These are phyloP conservation scores for Pseudomonodictys pantanalensis DNA, from an alignment of 495 filamentous ascomycete genomes.

Conservation along the genomic window DNA sequence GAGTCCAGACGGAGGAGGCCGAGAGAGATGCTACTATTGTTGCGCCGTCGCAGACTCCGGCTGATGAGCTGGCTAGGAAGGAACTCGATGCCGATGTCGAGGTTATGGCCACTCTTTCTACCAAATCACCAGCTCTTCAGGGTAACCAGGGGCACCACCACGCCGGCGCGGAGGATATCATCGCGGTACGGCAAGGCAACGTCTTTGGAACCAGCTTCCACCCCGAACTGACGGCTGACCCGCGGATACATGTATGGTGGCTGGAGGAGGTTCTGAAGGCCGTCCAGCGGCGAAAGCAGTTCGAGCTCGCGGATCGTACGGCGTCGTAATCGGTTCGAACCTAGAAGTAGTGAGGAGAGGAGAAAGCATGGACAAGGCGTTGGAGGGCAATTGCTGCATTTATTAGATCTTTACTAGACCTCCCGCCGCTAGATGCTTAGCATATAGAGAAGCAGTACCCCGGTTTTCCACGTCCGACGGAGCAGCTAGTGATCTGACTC, in stretches of 20 bases:
- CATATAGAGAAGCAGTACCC: neutral
- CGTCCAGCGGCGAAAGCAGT: conserved; percentile 24
- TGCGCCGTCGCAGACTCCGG: conserved; percentile 55
- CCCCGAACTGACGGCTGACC: conserved; percentile 86
- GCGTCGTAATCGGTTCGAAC: neutral
- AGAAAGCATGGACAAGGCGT: neutral
- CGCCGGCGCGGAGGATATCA: conserved; percentile 66
- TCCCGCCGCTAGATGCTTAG: neutral
- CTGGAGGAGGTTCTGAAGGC: conserved; percentile 61
- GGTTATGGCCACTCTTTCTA: conserved; percentile 56
- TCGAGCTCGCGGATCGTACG: conserved; percentile 14
- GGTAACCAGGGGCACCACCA: conserved; percentile 26
- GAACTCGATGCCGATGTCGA: conserved; percentile 48
- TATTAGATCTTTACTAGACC: neutral
- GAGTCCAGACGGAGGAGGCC: conserved; percentile 51
- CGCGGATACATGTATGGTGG: conserved; percentile 94
- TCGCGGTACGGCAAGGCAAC: conserved; percentile 89
- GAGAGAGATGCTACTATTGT: conserved; percentile 60
- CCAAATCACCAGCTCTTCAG: conserved; percentile 34
- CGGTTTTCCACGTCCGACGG: too few species aligned
- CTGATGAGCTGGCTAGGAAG: conserved; percentile 31
- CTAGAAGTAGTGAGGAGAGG: neutral
- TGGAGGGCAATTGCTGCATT: neutral
- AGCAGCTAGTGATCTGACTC: too few species aligned
- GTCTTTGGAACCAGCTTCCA: conserved; percentile 97